Base-by-base conservation (phyloP, 1,284 basidiomycete species). In the Abortiporus biennis region DNA sequence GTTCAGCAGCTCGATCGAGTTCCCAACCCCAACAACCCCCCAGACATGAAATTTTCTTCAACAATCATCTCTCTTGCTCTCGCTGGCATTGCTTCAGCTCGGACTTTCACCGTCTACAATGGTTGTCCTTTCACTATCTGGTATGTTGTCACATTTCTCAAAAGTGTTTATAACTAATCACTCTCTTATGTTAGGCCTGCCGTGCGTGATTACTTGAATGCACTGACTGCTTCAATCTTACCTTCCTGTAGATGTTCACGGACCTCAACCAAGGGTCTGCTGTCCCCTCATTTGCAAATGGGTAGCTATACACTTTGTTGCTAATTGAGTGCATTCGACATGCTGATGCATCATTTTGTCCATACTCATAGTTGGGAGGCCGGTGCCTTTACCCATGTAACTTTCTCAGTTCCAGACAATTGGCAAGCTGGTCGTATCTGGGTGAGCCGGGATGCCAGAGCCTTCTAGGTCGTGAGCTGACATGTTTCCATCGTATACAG, bases 361-460 rank as follows among this genome's bases (percentile, higher is more conserved):
- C 15, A 16, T 31, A 17, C 27, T 16, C 20, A 29, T 34, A 58
- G 60, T 8, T 67, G 63, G 65, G 55, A 58, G 38, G 60, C 61
- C 16, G 42, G 17, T n/a, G 53, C 62, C 5, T 59, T 52, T 46
- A 55, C 58, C 24, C 15, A 44, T 3, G 59, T 62, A n/a, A 50
- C 49, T n/a, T 66, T 66, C 54, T 42, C 40, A 11, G 63, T 66
- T 2, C 64, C 64, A 3, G 55, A 66, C 47, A 61, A 64, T 52
- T 67, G 65, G 65, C 53, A 52, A 33, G 58, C 65, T 1, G 65
- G 64, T 19, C 61, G 65, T 40, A 67, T 67, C 47, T 67, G 64
- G 64, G 64, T 64, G 19, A 30, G 56, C 38, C 20, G 17, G 21
- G 24, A 6, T 13, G 38, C 8, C 12, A 36, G 3, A 6, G 5